A percentile compares a stretch with the other conserved stretches of the same genome.
Conservation (phyloP, 805 yeast species). For the Candida lessepsii region DNA sequence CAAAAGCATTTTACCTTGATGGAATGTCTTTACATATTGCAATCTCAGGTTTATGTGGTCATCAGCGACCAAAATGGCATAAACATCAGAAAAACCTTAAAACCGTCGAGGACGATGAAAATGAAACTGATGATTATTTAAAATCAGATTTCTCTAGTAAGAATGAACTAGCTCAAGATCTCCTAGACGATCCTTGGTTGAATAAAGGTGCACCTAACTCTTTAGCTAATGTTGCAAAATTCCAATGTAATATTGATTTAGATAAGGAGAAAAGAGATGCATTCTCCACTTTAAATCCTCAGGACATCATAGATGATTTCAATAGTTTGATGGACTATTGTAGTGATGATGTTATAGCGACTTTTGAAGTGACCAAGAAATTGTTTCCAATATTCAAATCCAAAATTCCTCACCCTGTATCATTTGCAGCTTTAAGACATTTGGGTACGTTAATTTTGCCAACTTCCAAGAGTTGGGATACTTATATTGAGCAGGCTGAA, state of each 20-base stretch:
- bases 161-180: conserved; percentile 26
- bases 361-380: conserved; percentile 64
- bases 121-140: conserved; percentile 1
- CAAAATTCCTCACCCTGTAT: conserved; percentile 89
- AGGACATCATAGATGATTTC: conserved; percentile 55
- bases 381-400: conserved; percentile 66
- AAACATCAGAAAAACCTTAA: conserved; percentile 47
- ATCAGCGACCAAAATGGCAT: conserved; percentile 79
- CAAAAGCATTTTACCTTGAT: conserved; percentile 80
- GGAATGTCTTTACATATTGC: conserved; percentile 94
- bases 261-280: conserved; percentile 67
- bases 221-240: conserved; percentile 70
- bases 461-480: conserved; percentile 68
- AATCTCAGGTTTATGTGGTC: conserved; percentile 86
- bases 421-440: conserved; percentile 80
- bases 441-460: conserved; percentile 78
- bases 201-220: conserved; percentile 73
- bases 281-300: conserved; percentile 56
- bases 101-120: conserved; percentile 16
- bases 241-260: conserved; percentile 69
- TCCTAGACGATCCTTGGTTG: conserved; percentile 81
- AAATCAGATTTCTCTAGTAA: conserved; percentile 4
- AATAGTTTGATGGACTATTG: conserved; percentile 72
- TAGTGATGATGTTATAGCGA: conserved; percentile 77
- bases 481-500: conserved; percentile 72